Evolutionary conservation across 164 flowering plant species (phyloP).

Genomic region (grape (Vitis vinifera)): ASM3070453v1 NC_081808.1:2112001-2112500

Average conservation of each 20-base stretch:
- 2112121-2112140: neutral
- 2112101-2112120: neutral
- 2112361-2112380: neutral
- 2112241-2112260: conserved; percentile 86
- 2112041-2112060: conserved; percentile 95
- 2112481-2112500: neutral
- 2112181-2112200: conserved; percentile 46
- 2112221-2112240: conserved; percentile 99
- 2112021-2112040: conserved; percentile 97
- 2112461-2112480: conserved; percentile 1
- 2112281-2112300: conserved; percentile 95
- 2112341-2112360: conserved; percentile 20
- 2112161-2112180: neutral
- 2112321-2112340: conserved; percentile 96
- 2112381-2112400: neutral
- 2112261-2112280: conserved; percentile 77
- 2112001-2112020: conserved; percentile 94
- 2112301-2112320: conserved; percentile 92
- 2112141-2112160: neutral
- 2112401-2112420: neutral
- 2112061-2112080: conserved; percentile 81
- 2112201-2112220: conserved; percentile 93
- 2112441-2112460: neutral
- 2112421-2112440: neutral
- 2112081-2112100: conserved; percentile 73